Base-by-base conservation (phyloP, 306 rosid species). In the Echinosophora koreensis region DNA sequence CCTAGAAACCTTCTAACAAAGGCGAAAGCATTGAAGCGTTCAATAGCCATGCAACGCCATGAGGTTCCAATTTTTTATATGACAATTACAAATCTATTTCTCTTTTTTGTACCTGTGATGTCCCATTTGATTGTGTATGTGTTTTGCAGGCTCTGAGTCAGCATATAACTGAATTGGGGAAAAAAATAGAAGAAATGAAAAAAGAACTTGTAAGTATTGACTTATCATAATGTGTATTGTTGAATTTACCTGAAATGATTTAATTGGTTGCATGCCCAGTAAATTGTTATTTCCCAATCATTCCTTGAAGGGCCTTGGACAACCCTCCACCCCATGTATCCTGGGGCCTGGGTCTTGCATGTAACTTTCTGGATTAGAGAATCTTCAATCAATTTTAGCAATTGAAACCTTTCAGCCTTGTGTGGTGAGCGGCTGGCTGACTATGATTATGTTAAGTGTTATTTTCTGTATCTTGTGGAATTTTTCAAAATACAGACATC, bases 1-100 rank as follows among this genome's bases (percentile, higher is more conserved):
- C 97, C 91, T 34, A 83, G 98, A 87, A 92, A 92, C 88, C 92
- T 89, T 76, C 87, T 92, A 61, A 91, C 96, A 2, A 95, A 92
- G 89, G 97, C 97, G 34, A 88, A 95, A 84, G 93, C 97, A 71
- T 84, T 95, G 71, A 87, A 92, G 86, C 90, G 87, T 67, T 88
- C 97, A 0, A 87, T 91, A 60, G 92, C 96, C 91, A 88, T 95
- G 92, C 97, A 95, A 76, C 94, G 87, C 27, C 99, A 90, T 2
- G 96, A 95, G 99, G 99, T 94, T 85, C 76, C 71, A 75, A 3
- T 51, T 54, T 63, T 71, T 58, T 17, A 42, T 34, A 32, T 32
- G 52, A 8, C 70, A 57, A 65, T 18, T 32, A n/a, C 81, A 58
- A 2, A 55, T 80, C 15, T 67, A 34, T 46, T 70, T 74, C 41